Conservation (phyloP, 192 early-diverging fungal species). For the Linderina pennispora region DNA sequence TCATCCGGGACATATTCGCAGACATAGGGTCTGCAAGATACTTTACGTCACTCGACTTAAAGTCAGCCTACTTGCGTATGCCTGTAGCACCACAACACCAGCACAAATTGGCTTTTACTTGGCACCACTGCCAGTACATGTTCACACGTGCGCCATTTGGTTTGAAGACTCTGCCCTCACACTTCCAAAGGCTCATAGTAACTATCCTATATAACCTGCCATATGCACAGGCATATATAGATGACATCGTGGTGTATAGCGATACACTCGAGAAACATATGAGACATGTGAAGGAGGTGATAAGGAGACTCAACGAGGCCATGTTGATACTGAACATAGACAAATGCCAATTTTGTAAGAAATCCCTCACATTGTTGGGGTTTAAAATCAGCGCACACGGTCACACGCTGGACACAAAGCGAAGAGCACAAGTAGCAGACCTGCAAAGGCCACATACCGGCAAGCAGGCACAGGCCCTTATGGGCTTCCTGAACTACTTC, state of each 20-base stretch:
- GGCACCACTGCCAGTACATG: constrained; percentile 3
- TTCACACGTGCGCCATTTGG: constrained; percentile 10
- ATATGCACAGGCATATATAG: background rate
- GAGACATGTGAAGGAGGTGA: no score
- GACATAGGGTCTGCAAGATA: background rate
- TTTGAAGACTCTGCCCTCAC: constrained; percentile 2
- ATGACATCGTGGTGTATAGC: constrained; percentile 1
- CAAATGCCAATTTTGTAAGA: background rate
- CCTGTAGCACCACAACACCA: constrained; percentile 2
- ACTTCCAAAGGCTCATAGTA: background rate
- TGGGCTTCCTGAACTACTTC: background rate
- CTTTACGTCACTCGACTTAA: background rate
- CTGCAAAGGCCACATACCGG: background rate
- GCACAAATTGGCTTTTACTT: constrained; percentile 11
- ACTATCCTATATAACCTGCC: background rate
- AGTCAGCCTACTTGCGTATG: background rate
- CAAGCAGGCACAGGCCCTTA: background rate
- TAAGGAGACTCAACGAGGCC: no score
- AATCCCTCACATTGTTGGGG: background rate
- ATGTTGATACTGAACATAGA: background rate
- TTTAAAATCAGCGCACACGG: background rate
- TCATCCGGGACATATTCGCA: background rate
- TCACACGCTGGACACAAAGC: background rate
- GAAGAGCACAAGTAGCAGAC: background rate
- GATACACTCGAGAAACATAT: background rate